Percentiles rank a stretch among this genome's conserved stretches.
Conservation (phyloP, 2,329 filamentous ascomycete species). For the Hypoxylon sp. region DNA sequence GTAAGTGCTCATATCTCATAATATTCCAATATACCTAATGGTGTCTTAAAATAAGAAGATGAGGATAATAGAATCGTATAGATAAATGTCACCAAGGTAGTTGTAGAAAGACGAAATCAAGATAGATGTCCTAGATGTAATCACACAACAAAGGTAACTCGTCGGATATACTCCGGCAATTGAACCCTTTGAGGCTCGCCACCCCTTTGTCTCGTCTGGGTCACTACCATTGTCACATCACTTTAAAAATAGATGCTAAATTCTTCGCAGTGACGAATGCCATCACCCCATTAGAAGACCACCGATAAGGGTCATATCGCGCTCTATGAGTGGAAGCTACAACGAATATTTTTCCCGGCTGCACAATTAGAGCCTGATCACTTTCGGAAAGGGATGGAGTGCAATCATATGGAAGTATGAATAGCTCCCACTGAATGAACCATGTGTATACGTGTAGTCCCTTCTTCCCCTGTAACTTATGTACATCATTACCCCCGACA, state of each 20-base stretch:
- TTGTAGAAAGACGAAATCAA: conserved; percentile 12
- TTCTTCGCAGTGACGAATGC: not conserved
- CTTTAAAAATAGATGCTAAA: not conserved
- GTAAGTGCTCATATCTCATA: conserved; percentile 42
- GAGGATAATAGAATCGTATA: not conserved
- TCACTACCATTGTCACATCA: not conserved
- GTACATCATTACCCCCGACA: conserved; percentile 44
- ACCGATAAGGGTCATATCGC: not conserved
- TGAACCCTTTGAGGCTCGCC: conserved; percentile 2
- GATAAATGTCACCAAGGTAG: not conserved
- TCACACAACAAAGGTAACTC: not conserved
- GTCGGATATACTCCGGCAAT: conserved; percentile 39
- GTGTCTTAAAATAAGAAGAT: not conserved
- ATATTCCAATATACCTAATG: not conserved
- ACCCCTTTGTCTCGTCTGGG: conserved; percentile 1
- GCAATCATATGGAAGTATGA: not conserved
- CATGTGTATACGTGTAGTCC: conserved; percentile 35
- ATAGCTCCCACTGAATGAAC: conserved; percentile 24
- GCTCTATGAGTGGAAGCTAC: not conserved
- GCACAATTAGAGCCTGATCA: not conserved
- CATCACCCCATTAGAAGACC: not conserved
- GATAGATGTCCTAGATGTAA: conserved; percentile 1
- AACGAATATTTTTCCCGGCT: not conserved
- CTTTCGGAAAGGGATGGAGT: not conserved
- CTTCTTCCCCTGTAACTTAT: conserved; percentile 44